A percentile compares a stretch with the other conserved stretches of the same genome.
These are phyloP conservation scores for Aphanomyces invadans DNA, from an alignment of 352 stramenopile genomes.

Conservation along the genomic window DNA sequence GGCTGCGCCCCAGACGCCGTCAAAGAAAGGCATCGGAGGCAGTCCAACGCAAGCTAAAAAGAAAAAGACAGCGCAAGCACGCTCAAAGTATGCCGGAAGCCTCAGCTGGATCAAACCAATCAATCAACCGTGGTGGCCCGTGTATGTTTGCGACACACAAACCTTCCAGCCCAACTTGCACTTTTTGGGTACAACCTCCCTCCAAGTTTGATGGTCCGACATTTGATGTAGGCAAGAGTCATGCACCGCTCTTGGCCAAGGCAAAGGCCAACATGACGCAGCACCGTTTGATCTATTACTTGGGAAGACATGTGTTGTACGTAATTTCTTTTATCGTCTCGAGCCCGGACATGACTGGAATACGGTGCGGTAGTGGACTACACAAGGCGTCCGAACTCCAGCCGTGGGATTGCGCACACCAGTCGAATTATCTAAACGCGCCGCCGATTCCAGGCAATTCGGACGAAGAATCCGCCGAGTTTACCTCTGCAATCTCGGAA, in stretches of 20 bases:
- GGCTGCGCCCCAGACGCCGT: not conserved
- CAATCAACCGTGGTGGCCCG: not conserved
- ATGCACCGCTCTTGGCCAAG: not conserved
- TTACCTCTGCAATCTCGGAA: slow-evolving; percentile 1
- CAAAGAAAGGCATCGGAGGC: not conserved
- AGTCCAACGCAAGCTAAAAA: not conserved
- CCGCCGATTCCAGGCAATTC: not conserved
- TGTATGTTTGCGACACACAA: not conserved
- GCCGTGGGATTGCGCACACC: not conserved
- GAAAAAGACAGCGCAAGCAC: not conserved
- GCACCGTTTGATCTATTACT: slow-evolving; percentile 3
- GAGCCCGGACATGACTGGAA: too few relatives aligned
- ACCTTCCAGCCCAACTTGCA: not conserved
- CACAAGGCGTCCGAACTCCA: not conserved
- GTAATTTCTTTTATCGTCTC: too few relatives aligned
- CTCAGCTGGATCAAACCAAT: not conserved
- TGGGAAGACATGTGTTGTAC: slow-evolving; percentile 5
- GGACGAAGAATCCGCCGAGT: not conserved
- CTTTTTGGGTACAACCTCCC: not conserved
- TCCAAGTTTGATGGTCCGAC: not conserved
- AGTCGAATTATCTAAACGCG: not conserved
- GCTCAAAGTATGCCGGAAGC: not conserved
- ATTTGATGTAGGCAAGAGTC: not conserved
- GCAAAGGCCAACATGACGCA: not conserved
- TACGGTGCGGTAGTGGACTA: not conserved